Percentiles rank a stretch among this genome's conserved stretches.
These are phyloP conservation scores for Zygotorulaspora mrakii DNA, from an alignment of 1,139 yeast species.

Conservation along the genomic window DNA sequence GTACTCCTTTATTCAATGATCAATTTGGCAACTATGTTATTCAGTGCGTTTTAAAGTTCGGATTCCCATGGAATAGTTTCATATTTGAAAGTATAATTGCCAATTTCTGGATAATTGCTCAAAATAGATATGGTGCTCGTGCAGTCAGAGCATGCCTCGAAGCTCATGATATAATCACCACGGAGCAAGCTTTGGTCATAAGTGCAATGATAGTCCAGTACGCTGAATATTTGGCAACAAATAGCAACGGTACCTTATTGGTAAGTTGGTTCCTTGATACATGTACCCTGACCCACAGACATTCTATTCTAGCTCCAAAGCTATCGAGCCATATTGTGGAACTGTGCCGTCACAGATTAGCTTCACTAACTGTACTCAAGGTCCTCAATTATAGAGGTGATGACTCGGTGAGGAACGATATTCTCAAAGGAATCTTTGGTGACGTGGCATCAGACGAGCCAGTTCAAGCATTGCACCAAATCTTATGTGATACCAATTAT, in stretches of 20 bases:
- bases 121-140: conserved; percentile 90
- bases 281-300: conserved; percentile 60
- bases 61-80: conserved; percentile 82
- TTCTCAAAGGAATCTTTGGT: conserved; percentile 67
- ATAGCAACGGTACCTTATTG: conserved; percentile 82
- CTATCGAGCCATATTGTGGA: conserved; percentile 59
- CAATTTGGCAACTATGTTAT: conserved; percentile 96
- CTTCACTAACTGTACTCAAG: conserved; percentile 78
- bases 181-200: conserved; percentile 69
- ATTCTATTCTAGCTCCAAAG: conserved; percentile 52
- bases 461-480: conserved; percentile 44
- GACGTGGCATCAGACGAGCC: conserved; percentile 33
- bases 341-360: conserved; percentile 80
- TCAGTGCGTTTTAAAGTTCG: conserved; percentile 90
- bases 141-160: conserved; percentile 92
- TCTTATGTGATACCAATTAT: conserved; percentile 58
- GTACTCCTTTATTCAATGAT: conserved; percentile 84
- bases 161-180: conserved; percentile 54
- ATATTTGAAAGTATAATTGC: conserved; percentile 80
- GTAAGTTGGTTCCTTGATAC: conserved; percentile 95
- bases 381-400: conserved; percentile 69
- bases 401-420: conserved; percentile 53
- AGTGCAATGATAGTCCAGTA: conserved; percentile 76
- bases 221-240: conserved; percentile 75
- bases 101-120: conserved; percentile 76